These are phyloP conservation scores for Syncephalastrum monosporum DNA, from an alignment of 371 early-diverging fungal species.

Conservation along the genomic window DNA sequence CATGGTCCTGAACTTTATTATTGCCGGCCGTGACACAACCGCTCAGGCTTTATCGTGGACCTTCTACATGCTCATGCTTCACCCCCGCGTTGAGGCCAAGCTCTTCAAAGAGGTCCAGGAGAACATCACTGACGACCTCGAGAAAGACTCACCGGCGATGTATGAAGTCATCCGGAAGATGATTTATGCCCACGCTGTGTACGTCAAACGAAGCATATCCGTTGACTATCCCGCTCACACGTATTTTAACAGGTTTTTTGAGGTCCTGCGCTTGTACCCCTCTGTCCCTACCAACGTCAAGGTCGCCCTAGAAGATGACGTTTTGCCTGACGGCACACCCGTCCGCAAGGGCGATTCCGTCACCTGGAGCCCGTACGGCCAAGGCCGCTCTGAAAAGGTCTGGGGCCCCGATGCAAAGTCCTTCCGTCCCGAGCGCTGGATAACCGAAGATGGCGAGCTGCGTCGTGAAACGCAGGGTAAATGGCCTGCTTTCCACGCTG, in stretches of 20 bases:
- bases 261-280: not conserved
- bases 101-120: constrained; percentile 41
- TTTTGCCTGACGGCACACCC: constrained; percentile 56
- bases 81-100: constrained; percentile 44
- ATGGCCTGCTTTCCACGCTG: constrained; percentile 50
- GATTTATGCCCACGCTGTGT: constrained; percentile 24
- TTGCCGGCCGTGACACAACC: constrained; percentile 69
- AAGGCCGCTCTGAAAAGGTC: constrained; percentile 40
- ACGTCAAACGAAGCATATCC: not conserved
- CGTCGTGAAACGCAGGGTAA: constrained; percentile 18
- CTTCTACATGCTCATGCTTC: constrained; percentile 41
- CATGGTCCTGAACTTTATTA: constrained; percentile 45
- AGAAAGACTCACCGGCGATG: constrained; percentile 26
- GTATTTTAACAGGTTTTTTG: not conserved
- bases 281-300: constrained; percentile 22
- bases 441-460: constrained; percentile 23
- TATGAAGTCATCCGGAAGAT: constrained; percentile 44
- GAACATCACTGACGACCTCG: constrained; percentile 24
- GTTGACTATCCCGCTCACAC: not conserved
- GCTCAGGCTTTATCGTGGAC: constrained; percentile 70
- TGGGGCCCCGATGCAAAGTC: constrained; percentile 49
- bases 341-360: constrained; percentile 52
- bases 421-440: constrained; percentile 56
- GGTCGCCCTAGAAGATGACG: constrained; percentile 49
- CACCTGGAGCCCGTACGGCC: constrained; percentile 39